Evolutionary conservation across 2,329 filamentous ascomycete species (phyloP).

Genomic region (Nemania sp.): DNA sequence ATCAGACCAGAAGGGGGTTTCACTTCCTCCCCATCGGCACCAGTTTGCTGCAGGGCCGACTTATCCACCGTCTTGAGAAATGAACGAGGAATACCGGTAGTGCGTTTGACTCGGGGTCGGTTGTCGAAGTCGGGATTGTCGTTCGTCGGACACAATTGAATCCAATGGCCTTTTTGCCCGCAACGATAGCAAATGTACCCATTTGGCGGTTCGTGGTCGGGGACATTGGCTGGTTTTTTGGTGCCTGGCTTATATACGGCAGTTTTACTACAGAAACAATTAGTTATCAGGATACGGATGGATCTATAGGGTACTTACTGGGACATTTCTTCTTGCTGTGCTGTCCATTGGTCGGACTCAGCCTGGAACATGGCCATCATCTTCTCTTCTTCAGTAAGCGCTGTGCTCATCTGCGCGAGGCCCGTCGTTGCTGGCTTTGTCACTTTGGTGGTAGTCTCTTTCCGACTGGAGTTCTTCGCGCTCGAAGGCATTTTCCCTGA

Average conservation of each 20-base stretch:
- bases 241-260: constrained; percentile 70
- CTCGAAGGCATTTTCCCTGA: constrained; percentile 94
- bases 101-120: constrained; percentile 91
- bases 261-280: constrained; percentile 63
- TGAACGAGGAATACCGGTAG: constrained; percentile 94
- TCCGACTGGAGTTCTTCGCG: constrained; percentile 82
- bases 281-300: constrained; percentile 18
- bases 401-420: constrained; percentile 75
- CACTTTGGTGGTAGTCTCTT: constrained; percentile 71
- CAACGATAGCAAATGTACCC: constrained; percentile 98
- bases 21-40: constrained; percentile 77
- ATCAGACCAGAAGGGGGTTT: constrained; percentile 91
- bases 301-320: constrained; percentile 66
- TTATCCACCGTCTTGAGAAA: constrained; percentile 97
- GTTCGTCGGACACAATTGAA: constrained; percentile 97
- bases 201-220: constrained; percentile 91
- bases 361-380: constrained; percentile 92
- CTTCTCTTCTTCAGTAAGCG: constrained; percentile 93
- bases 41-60: constrained; percentile 79
- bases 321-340: constrained; percentile 92
- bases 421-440: constrained; percentile 69
- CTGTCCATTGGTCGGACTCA: constrained; percentile 90
- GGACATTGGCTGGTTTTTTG: constrained; percentile 80
- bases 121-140: constrained; percentile 97
- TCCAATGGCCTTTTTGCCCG: constrained; percentile 99